Percentiles rank a stretch among this genome's conserved stretches.
These are phyloP conservation scores for Aspergillus pseudonomiae DNA, from an alignment of 2,329 filamentous ascomycete genomes.

Conservation along the genomic window DNA sequence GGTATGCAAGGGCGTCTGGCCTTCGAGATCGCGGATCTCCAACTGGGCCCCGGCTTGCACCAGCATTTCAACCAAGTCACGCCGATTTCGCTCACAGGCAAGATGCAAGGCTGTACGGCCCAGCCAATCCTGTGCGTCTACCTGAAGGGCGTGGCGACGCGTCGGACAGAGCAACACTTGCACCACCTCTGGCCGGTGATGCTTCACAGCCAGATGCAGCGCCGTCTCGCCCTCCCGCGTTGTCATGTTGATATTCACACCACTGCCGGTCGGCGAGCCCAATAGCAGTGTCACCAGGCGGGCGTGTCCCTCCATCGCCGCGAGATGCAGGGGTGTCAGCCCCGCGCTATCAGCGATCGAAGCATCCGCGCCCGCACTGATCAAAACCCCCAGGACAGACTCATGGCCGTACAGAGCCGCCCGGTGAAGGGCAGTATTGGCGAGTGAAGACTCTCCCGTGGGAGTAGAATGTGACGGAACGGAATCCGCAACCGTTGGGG, in stretches of 20 bases:
- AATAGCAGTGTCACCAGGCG: constrained; percentile 1
- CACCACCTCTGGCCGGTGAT: background rate
- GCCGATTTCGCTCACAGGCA: constrained; percentile 5
- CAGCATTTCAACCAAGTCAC: constrained; percentile 13
- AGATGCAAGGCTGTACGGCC: background rate
- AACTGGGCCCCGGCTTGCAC: constrained; percentile 14
- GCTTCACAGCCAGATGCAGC: constrained; percentile 11
- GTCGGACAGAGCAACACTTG: background rate
- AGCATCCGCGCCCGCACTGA: constrained; percentile 12
- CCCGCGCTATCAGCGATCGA: constrained; percentile 13
- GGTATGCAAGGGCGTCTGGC: constrained; percentile 11
- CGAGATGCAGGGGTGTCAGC: constrained; percentile 12
- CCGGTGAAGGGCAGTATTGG: background rate
- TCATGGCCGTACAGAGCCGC: background rate
- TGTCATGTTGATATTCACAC: constrained; percentile 6
- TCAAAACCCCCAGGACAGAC: constrained; percentile 11
- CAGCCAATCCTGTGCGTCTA: background rate
- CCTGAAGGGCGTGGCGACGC: background rate
- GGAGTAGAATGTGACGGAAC: background rate
- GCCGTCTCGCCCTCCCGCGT: constrained; percentile 11
- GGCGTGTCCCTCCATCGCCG: constrained; percentile 9
- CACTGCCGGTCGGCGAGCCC: background rate
- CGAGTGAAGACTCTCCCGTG: background rate
- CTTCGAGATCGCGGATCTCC: constrained; percentile 15
- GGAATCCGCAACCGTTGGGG: background rate